Evolutionary conservation across 306 rosid species (phyloP).

Genomic region (Mimosa pudica): DNA sequence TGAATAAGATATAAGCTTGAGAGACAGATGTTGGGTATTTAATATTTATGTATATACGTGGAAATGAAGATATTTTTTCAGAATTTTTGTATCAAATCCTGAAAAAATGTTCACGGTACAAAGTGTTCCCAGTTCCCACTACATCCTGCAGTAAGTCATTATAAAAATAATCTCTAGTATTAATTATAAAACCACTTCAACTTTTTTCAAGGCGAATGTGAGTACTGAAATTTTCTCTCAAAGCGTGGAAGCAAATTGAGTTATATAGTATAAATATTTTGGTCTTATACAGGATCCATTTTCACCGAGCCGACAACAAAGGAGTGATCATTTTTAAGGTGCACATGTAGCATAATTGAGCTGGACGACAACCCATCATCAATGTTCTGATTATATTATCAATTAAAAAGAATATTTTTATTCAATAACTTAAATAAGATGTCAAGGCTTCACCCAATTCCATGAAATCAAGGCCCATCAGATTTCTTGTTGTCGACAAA

Average conservation of each 20-base stretch:
- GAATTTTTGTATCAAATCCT: neutral
- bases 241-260: neutral
- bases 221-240: neutral
- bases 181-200: no score
- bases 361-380: neutral
- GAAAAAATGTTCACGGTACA: neutral
- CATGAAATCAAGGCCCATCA: neutral
- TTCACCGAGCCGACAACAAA: no score
- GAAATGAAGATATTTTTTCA: no score
- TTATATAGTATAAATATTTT: neutral
- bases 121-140: neutral
- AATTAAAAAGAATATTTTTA: no score
- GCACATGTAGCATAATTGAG: neutral
- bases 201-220: neutral
- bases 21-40: neutral
- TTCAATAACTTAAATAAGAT: no score
- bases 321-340: no score
- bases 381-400: neutral
- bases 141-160: neutral
- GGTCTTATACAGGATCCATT: neutral
- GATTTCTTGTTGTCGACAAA: neutral
- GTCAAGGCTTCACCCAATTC: no score
- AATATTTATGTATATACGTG: no score
- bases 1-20: neutral
- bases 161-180: neutral